Evolutionary conservation across 768 basidiomycete genomes (phyloP).

Genomic region (Termitomyces sp.): DNA sequence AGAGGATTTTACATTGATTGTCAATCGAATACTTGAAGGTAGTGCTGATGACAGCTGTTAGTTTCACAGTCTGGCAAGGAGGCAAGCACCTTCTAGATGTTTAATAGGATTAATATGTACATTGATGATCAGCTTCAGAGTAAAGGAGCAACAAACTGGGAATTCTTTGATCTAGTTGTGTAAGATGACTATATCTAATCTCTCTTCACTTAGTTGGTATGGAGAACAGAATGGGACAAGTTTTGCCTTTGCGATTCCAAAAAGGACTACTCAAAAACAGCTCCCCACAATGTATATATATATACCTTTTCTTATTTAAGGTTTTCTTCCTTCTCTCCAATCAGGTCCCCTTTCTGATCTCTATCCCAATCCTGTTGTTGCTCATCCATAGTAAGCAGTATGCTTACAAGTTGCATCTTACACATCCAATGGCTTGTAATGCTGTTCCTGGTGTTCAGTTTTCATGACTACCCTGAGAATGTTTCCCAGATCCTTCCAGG

Average conservation of each 20-base stretch:
- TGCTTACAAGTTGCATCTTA: no score
- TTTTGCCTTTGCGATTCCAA: no score
- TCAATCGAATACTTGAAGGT: slow-evolving; percentile 92
- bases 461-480: background rate
- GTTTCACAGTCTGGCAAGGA: slow-evolving; percentile 87
- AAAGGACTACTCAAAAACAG: no score
- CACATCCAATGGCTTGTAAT: slow-evolving; percentile 3
- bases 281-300: no score
- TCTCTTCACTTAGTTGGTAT: no score
- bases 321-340: no score
- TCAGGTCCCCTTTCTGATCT: no score
- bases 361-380: no score
- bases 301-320: no score
- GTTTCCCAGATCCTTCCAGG: background rate
- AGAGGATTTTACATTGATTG: slow-evolving; percentile 86
- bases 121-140: slow-evolving; percentile 11
- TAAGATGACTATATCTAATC: no score
- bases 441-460: slow-evolving; percentile 4
- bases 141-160: slow-evolving; percentile 2
- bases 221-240: no score
- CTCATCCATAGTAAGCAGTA: no score
- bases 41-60: slow-evolving; percentile 93
- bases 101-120: slow-evolving; percentile 18
- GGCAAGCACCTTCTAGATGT: slow-evolving; percentile 53
- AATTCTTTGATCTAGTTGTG: slow-evolving; percentile 6